Base-by-base conservation (phyloP, 1,284 basidiomycete species). In the Xanthoconium separans region DNA sequence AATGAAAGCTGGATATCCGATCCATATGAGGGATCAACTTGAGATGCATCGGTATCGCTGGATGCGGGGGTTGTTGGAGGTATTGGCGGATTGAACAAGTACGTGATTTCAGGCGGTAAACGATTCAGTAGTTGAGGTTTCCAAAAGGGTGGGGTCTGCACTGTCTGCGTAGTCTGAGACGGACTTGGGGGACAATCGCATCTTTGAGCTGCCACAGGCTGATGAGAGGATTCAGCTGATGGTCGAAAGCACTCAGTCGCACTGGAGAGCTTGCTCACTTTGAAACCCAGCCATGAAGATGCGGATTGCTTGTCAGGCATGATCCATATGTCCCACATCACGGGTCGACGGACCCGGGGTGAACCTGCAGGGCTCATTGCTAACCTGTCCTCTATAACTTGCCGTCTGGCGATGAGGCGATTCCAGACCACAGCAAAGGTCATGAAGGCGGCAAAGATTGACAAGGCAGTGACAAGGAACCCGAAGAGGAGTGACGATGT, bases 391-490 rank as follows among this genome's bases (percentile, higher is more conserved):
- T 72, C 69, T 37, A 72, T 69, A 0, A 47, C 50, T 1, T 45
- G 68, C 29, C 67, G 67, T 22, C 67, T 58, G 2, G 50, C 40
- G n/a, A 70, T 59, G 20, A 69, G 69, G 36, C 69, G 67, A 41
- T 68, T 70, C 67, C 67, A 69, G 40, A 69, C 40, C 4, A 71
- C 53, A 11, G 68, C 70, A 44, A 51, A 54, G 15, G 53, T 48
- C 65, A 72, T 70, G 52, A 69, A 70, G 39, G 70, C 37, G 3
- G 59, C 66, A 45, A 69, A 69, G 27, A 72, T 44, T 0, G 67
- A 68, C 40, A 69, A 53, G 16, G 67, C 55, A 20, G 54, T 65
- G 49, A 69, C 52, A 34, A 69, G 68, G 52, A 69, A 72, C 16
- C 68, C 70, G 15, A 69, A 70, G 43, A 69, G 61, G 13, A 72